Evolutionary conservation across 495 filamentous ascomycete genomes (phyloP).

Genomic region (Tetracladium setigerum): DNA sequence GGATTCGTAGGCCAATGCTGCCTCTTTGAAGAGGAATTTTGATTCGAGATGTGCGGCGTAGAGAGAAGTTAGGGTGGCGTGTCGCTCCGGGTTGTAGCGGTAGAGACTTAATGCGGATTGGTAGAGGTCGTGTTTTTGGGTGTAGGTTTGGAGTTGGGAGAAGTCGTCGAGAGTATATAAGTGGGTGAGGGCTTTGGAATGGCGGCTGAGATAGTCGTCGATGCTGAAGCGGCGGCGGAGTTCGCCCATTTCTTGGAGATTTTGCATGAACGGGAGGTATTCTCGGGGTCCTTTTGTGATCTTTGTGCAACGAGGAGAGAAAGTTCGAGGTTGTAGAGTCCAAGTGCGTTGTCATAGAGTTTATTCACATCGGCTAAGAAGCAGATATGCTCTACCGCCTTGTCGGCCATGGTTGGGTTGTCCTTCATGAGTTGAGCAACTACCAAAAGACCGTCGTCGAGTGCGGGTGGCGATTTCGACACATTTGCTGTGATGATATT

Average conservation of each 20-base stretch:
- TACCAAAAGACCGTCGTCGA: slow-evolving; percentile 75
- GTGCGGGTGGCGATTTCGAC: slow-evolving; percentile 84
- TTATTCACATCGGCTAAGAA: slow-evolving; percentile 90
- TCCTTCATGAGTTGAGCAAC: slow-evolving; percentile 66
- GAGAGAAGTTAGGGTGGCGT: slow-evolving; percentile 53
- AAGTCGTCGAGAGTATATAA: slow-evolving; percentile 53
- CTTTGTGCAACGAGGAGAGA: slow-evolving; percentile 88
- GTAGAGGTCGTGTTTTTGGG: slow-evolving; percentile 73
- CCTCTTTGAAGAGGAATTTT: slow-evolving; percentile 70
- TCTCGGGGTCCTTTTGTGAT: slow-evolving; percentile 94
- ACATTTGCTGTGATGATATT: slow-evolving; percentile 93
- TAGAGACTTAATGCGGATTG: slow-evolving; percentile 70
- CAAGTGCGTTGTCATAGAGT: slow-evolving; percentile 86
- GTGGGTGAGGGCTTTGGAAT: slow-evolving; percentile 67
- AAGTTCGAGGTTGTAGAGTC: slow-evolving; percentile 85
- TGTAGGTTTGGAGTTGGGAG: slow-evolving; percentile 69
- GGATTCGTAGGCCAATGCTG: slow-evolving; percentile 82
- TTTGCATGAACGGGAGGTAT: slow-evolving; percentile 90
- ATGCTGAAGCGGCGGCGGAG: slow-evolving; percentile 72
- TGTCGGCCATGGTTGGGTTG: slow-evolving; percentile 62
- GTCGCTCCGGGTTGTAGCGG: slow-evolving; percentile 60
- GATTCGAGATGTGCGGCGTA: slow-evolving; percentile 74
- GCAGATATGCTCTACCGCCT: slow-evolving; percentile 90
- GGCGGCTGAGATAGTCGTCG: slow-evolving; percentile 74
- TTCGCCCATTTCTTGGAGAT: slow-evolving; percentile 63